Conservation (phyloP, 75 land plant species). For the Pinus tabuliformis region DNA sequence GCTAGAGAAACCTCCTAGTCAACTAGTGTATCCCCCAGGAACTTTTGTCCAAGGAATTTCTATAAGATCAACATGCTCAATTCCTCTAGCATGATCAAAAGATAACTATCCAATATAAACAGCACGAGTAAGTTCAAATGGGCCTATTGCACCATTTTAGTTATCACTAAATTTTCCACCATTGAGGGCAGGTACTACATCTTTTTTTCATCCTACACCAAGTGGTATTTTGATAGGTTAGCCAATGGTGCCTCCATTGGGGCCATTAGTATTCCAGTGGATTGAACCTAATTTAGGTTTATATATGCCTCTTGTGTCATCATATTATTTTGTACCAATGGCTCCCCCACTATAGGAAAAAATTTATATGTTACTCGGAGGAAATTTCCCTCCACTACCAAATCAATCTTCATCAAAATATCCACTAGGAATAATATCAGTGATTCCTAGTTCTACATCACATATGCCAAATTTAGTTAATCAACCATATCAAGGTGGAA, state of each 20-base stretch:
- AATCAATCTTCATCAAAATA: slow-evolving; percentile 15
- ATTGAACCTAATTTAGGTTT: not conserved
- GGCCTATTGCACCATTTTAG: slow-evolving; percentile 2
- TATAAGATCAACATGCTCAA: not conserved
- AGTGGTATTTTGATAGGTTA: not conserved
- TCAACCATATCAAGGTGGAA: slow-evolving; percentile 11
- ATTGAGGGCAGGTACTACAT: not conserved
- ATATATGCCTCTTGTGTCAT: slow-evolving; percentile 6
- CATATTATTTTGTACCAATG: slow-evolving; percentile 36
- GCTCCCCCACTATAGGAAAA: slow-evolving; percentile 33
- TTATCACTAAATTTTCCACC: not conserved
- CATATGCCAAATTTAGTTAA: slow-evolving; percentile 12
- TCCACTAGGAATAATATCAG: slow-evolving; percentile 3
- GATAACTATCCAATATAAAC: not conserved
- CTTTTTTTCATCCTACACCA: slow-evolving; percentile 1
- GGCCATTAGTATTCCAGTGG: not conserved
- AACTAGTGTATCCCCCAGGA: not conserved
- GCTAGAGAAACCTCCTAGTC: not conserved
- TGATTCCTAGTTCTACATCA: slow-evolving; percentile 12
- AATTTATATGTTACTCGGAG: slow-evolving; percentile 11
- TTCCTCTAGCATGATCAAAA: not conserved
- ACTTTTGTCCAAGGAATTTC: not conserved
- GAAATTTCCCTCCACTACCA: slow-evolving; percentile 12
- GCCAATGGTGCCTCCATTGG: not conserved
- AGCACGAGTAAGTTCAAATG: not conserved